A percentile compares a stretch with the other conserved stretches of the same genome.
phyloP scores from a whole-genome alignment of 2,329 filamentous ascomycete species.

The Cyclaneusma minus region DNA sequence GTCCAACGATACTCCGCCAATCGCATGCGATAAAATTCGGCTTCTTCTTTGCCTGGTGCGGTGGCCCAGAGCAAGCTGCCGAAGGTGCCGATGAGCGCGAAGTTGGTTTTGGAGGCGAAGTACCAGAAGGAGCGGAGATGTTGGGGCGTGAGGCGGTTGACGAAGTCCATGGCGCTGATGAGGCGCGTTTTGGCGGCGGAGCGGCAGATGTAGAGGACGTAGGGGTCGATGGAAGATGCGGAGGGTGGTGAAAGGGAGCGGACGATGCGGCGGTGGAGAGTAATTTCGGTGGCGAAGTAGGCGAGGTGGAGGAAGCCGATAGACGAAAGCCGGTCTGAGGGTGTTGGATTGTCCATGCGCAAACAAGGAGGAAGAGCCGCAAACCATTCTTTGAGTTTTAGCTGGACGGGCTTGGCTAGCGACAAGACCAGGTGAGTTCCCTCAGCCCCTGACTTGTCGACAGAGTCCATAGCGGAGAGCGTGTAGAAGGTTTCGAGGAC shows the following conservation, averaged over 20 bases:
- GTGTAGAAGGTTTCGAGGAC: slow-evolving; percentile 76
- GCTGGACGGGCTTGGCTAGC: slow-evolving; percentile 66
- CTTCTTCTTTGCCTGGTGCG: slow-evolving; percentile 73
- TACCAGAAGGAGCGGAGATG: slow-evolving; percentile 91
- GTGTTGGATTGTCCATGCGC: slow-evolving; percentile 45
- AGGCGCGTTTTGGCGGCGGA: slow-evolving; percentile 86
- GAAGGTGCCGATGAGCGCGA: slow-evolving; percentile 89
- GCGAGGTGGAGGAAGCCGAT: slow-evolving; percentile 74
- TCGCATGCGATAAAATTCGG: slow-evolving; percentile 77
- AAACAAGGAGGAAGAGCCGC: slow-evolving; percentile 41
- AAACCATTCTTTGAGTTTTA: slow-evolving; percentile 75
- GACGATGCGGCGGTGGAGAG: slow-evolving; percentile 79
- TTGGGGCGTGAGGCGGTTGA: slow-evolving; percentile 74
- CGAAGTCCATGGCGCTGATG: slow-evolving; percentile 94
- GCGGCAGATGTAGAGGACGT: slow-evolving; percentile 83
- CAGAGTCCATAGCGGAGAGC: slow-evolving; percentile 56
- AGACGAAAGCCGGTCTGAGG: slow-evolving; percentile 34
- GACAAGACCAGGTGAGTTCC: slow-evolving; percentile 60
- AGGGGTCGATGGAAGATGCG: slow-evolving; percentile 44
- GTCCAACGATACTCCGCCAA: slow-evolving; percentile 91
- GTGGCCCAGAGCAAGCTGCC: slow-evolving; percentile 83
- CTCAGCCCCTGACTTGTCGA: slow-evolving; percentile 48
- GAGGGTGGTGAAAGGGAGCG: slow-evolving; percentile 48
- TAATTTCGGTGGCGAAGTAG: slow-evolving; percentile 91
- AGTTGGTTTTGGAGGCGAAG: slow-evolving; percentile 76